A percentile compares a stretch with the other conserved stretches of the same genome.
These are phyloP conservation scores for Bipolaris zeicola DNA, from an alignment of 2,329 filamentous ascomycete genomes.

Conservation along the genomic window DNA sequence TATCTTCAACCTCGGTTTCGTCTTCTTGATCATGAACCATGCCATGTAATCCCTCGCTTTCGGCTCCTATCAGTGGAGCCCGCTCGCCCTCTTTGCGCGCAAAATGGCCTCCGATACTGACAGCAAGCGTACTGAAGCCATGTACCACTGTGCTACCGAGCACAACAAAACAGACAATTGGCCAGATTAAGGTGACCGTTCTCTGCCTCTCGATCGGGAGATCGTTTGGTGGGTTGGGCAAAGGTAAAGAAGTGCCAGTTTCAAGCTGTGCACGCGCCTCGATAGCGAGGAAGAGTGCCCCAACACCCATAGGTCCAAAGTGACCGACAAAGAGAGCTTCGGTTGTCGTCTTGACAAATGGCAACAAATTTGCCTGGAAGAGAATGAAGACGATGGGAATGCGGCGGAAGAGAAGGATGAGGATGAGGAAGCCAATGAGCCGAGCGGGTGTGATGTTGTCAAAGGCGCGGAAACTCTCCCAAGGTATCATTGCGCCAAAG, in stretches of 20 bases:
- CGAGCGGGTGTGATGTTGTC: conserved; percentile 50
- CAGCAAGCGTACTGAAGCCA: conserved; percentile 58
- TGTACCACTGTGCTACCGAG: conserved; percentile 61
- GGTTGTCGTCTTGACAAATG: conserved; percentile 55
- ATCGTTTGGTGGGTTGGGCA: conserved; percentile 51
- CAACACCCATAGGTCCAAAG: conserved; percentile 64
- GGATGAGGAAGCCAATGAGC: conserved; percentile 53
- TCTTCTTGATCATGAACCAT: conserved; percentile 56
- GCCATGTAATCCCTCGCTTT: conserved; percentile 56
- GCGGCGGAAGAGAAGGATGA: conserved; percentile 59
- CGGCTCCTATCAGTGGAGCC: conserved; percentile 56
- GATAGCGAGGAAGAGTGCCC: conserved; percentile 62
- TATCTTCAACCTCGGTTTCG: conserved; percentile 4
- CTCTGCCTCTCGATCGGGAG: conserved; percentile 41
- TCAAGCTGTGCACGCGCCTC: conserved; percentile 61
- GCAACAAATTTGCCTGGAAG: conserved; percentile 53
- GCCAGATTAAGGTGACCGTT: conserved; percentile 58
- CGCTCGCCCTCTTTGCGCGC: conserved; percentile 53
- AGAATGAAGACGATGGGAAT: conserved; percentile 58
- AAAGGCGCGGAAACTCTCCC: conserved; percentile 49
- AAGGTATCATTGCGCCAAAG: conserved; percentile 62
- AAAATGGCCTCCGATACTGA: conserved; percentile 58
- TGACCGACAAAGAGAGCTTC: conserved; percentile 63
- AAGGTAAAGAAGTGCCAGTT: conserved; percentile 53
- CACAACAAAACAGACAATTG: conserved; percentile 61